Percentiles rank a stretch among this genome's conserved stretches.
phyloP scores from a whole-genome alignment of 116 monocot genomes.

The Trichopus zeylanicus region DNA sequence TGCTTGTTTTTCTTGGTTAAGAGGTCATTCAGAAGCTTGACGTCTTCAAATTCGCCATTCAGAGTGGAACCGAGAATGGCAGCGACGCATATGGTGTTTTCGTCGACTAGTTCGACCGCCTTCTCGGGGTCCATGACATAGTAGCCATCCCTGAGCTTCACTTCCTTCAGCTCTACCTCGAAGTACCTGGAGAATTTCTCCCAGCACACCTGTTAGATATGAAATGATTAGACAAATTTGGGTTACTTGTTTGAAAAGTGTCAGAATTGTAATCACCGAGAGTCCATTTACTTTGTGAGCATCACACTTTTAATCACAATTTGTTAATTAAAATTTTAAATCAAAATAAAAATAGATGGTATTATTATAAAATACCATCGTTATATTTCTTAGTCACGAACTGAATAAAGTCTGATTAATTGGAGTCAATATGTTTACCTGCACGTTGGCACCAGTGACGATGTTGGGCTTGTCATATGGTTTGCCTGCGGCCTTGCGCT shows the following conservation, averaged over 20 bases:
- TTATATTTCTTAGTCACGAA: too few species aligned
- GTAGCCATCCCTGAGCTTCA: slow-evolving; percentile 43
- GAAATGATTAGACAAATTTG: too few species aligned
- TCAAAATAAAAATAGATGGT: too few species aligned
- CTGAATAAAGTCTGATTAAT: too few species aligned
- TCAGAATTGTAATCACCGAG: too few species aligned
- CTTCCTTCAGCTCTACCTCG: slow-evolving; percentile 48
- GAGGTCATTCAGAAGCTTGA: slow-evolving; percentile 43
- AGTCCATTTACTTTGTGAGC: too few species aligned
- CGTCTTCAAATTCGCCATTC: slow-evolving; percentile 62
- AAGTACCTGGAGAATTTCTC: slow-evolving; percentile 47
- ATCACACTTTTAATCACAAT: too few species aligned
- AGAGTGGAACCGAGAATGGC: slow-evolving; percentile 61
- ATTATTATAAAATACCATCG: too few species aligned
- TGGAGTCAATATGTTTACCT: too few species aligned
- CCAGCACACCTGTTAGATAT: too few species aligned
- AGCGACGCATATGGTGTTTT: slow-evolving; percentile 58
- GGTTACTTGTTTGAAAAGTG: too few species aligned
- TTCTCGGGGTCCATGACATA: slow-evolving; percentile 60
- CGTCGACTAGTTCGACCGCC: slow-evolving; percentile 60
- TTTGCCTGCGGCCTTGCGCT: slow-evolving; percentile 46
- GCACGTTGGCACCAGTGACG: slow-evolving; percentile 61
- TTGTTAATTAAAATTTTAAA: too few species aligned
- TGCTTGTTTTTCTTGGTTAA: slow-evolving; percentile 30
- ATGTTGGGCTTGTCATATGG: slow-evolving; percentile 65